phyloP scores from a whole-genome alignment of 257 asterid genomes.

The Fraxinus americana region DNA sequence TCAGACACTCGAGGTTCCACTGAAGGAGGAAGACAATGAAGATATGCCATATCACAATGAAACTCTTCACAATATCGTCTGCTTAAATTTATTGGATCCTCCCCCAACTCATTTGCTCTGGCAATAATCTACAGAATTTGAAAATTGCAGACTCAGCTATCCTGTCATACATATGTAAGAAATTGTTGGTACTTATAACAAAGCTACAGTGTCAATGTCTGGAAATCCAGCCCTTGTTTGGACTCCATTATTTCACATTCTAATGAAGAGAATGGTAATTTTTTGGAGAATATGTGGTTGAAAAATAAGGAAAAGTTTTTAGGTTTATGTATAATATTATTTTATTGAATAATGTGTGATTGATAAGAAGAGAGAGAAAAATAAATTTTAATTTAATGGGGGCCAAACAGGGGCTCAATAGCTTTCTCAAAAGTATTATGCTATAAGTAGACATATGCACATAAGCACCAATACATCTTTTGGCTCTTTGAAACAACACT shows the following conservation, averaged over 20 bases:
- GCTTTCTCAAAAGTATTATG: conserved; percentile 2
- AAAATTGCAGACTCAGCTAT: conserved; percentile 66
- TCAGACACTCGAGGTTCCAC: conserved; percentile 96
- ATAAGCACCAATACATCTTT: conserved; percentile 11
- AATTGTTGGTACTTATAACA: conserved; percentile 37
- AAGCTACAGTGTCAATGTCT: conserved; percentile 12
- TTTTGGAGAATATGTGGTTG: no score
- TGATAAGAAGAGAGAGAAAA: no score
- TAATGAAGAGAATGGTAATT: no score
- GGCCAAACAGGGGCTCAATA: neutral
- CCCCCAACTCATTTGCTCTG: conserved; percentile 84
- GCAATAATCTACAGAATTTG: conserved; percentile 84
- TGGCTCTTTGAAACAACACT: neutral
- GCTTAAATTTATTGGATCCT: conserved; percentile 84
- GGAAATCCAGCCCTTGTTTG: neutral
- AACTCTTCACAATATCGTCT: conserved; percentile 86
- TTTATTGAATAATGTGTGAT: no score
- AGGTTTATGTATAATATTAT: no score
- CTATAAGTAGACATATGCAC: conserved; percentile 4
- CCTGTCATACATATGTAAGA: conserved; percentile 52
- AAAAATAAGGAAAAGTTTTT: no score
- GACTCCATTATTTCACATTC: no score
- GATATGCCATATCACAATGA: conserved; percentile 74
- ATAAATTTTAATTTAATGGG: no score
- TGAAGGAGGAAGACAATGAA: conserved; percentile 87